These are phyloP conservation scores for Penicillium glabrum DNA, from an alignment of 2,329 filamentous ascomycete genomes.

Conservation along the genomic window DNA sequence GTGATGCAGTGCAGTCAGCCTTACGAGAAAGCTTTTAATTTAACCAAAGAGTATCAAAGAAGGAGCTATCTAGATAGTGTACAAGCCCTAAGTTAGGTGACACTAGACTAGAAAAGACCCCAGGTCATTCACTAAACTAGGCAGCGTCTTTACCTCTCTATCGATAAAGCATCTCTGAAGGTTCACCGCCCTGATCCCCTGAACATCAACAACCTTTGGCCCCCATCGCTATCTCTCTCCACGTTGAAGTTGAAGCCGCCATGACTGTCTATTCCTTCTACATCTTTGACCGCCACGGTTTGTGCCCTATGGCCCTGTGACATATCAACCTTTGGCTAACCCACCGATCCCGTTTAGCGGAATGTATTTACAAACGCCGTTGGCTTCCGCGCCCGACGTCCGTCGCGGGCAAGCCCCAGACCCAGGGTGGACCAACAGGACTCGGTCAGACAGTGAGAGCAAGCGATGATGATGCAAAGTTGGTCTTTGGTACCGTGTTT, in stretches of 20 bases:
- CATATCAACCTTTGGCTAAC: background rate
- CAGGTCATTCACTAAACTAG: slow-evolving; percentile 1
- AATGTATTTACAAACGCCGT: slow-evolving; percentile 92
- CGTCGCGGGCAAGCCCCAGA: slow-evolving; percentile 43
- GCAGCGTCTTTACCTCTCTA: slow-evolving; percentile 16
- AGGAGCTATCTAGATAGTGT: background rate
- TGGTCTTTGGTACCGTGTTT: slow-evolving; percentile 96
- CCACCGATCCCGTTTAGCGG: slow-evolving; percentile 58
- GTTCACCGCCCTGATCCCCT: slow-evolving; percentile 26
- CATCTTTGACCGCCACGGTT: slow-evolving; percentile 98
- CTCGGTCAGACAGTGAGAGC: slow-evolving; percentile 47
- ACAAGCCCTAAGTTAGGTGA: background rate
- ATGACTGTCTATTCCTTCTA: slow-evolving; percentile 99
- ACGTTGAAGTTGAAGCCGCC: slow-evolving; percentile 21
- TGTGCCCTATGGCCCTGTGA: slow-evolving; percentile 8
- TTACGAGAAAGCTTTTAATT: slow-evolving; percentile 16
- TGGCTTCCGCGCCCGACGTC: slow-evolving; percentile 66
- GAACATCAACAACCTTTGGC: slow-evolving; percentile 17
- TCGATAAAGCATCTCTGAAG: slow-evolving; percentile 6
- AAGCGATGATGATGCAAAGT: slow-evolving; percentile 83
- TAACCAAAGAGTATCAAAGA: slow-evolving; percentile 2
- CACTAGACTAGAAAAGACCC: background rate
- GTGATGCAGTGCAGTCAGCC: slow-evolving; percentile 21
- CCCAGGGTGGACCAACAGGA: slow-evolving; percentile 12
- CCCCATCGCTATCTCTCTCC: background rate